Evolutionary conservation across 1,284 basidiomycete species (phyloP).

Genomic region (Moniliophthora roreri): DNA sequence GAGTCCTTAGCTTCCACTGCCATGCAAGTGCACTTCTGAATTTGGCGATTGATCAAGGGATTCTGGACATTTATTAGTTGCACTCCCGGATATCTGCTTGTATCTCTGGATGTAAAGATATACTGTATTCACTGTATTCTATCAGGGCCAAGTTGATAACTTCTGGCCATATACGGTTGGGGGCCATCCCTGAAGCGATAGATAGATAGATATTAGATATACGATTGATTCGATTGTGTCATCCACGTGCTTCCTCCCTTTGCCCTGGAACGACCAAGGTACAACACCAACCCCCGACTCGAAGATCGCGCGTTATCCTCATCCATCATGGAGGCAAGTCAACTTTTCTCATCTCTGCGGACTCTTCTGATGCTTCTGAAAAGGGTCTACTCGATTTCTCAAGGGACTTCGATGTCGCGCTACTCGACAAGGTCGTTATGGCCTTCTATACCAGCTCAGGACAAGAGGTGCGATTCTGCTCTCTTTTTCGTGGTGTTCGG

Average conservation of each 20-base stretch:
- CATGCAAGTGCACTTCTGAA: slow-evolving; percentile 72
- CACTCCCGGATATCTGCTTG: neutral
- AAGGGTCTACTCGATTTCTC: slow-evolving; percentile 88
- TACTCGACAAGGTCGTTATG: slow-evolving; percentile 86
- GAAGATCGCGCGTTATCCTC: slow-evolving; percentile 17
- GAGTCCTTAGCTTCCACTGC: slow-evolving; percentile 64
- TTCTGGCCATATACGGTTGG: too few species aligned
- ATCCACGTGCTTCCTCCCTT: slow-evolving; percentile 4
- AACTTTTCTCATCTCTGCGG: slow-evolving; percentile 10
- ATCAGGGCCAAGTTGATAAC: too few species aligned
- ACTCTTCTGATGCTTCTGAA: slow-evolving; percentile 20
- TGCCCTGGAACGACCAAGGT: neutral
- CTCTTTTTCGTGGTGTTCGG: slow-evolving; percentile 11
- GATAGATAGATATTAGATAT: too few species aligned
- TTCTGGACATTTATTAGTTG: neutral
- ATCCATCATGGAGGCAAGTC: slow-evolving; percentile 42
- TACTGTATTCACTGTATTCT: too few species aligned
- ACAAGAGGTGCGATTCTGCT: slow-evolving; percentile 52
- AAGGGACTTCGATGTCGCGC: slow-evolving; percentile 79
- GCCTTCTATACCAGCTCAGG: slow-evolving; percentile 82
- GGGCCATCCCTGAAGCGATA: too few species aligned
- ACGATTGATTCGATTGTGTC: neutral
- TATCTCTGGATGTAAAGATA: neutral
- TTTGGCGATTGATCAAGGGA: neutral
- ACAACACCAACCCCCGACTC: neutral